Base-by-base conservation (phyloP, 1,284 basidiomycete species). In the Trametes pubescens region DNA sequence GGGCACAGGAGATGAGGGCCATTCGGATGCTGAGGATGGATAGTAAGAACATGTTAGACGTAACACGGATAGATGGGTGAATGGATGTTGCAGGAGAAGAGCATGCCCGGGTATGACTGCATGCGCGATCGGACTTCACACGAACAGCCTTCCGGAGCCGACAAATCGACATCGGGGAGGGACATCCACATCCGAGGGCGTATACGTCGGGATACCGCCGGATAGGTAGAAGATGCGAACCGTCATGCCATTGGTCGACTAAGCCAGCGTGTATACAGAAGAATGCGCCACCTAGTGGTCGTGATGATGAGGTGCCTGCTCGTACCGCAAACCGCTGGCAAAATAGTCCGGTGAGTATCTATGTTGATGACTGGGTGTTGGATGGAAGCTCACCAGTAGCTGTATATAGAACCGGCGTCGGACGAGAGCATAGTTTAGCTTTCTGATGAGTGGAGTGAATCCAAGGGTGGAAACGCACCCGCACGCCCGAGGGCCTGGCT, bases 251-350 rank as follows among this genome's bases (percentile, higher is more conserved):
- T 65, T 66, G 60, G 61, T 47, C 57, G 54, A 35, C 53, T 51
- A 51, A 37, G 51, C 55, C n/a, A 44, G 52, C 38, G 49, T 34
- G 58, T 44, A 63, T 65, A 69, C 59, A 65, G 55, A 22, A 54
- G 57, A 40, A 22, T 21, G 51, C 22, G 59, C 54, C 46, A 26
- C 75, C 68, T 80, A 78, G 69, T 86, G 81, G 49, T 38, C 37
- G 40, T 75, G 78, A 66, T 84, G 80, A 73, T 87, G 84, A 38
- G 78, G 80, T 18, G 81, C 86, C 74, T 89, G 86, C 76, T 91
- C 86, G 75, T 92, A 97, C 59, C 90, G 91, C 62, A 96, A 82
- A 47, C 95, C 95, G 74, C 95, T 96, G 72, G 43, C 59, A 40
- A 64, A 35, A 40, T 56, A 22, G 48, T 22, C n/a, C 21, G 38